These are phyloP conservation scores for Claviceps quebecensis DNA, from an alignment of 2,329 filamentous ascomycete genomes.

Conservation along the genomic window DNA sequence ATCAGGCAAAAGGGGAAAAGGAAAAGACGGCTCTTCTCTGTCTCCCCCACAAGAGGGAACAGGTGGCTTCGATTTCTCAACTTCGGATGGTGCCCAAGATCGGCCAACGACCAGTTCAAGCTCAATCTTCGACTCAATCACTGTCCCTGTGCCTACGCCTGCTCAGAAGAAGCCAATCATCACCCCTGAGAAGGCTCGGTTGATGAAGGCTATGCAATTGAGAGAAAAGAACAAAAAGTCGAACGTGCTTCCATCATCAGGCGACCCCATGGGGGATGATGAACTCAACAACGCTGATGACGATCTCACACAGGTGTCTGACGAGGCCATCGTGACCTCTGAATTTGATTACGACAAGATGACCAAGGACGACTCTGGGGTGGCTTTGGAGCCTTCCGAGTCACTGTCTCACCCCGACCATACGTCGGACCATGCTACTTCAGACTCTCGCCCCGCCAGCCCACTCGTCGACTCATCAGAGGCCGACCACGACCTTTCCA, in stretches of 20 bases:
- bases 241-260: constrained; percentile 3
- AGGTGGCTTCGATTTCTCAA: constrained; percentile 22
- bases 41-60: constrained; percentile 22
- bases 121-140: constrained; percentile 25
- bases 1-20: constrained; percentile 33
- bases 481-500: constrained; percentile 45
- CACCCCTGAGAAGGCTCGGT: constrained; percentile 75
- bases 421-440: constrained; percentile 31
- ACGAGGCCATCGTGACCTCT: constrained; percentile 12
- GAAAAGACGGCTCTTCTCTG: constrained; percentile 10
- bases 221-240: constrained; percentile 60
- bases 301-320: constrained; percentile 4
- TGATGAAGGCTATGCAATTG: constrained; percentile 89
- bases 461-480: constrained; percentile 40
- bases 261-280: constrained; percentile 2
- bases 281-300: constrained; percentile 8
- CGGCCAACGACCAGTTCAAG: constrained; percentile 32
- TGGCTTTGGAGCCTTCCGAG: constrained; percentile 32
- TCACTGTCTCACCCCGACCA: constrained; percentile 30
- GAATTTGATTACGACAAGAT: constrained; percentile 15
- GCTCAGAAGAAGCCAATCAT: constrained; percentile 39
- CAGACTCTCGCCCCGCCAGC: constrained; percentile 45
- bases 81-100: constrained; percentile 1
- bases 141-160: constrained; percentile 24
- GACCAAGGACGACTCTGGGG: constrained; percentile 39